Evolutionary conservation across 805 yeast species (phyloP), one percentile per base, ranked within the genome.

Genomic region (Suhomyces pyralidae): DNA sequence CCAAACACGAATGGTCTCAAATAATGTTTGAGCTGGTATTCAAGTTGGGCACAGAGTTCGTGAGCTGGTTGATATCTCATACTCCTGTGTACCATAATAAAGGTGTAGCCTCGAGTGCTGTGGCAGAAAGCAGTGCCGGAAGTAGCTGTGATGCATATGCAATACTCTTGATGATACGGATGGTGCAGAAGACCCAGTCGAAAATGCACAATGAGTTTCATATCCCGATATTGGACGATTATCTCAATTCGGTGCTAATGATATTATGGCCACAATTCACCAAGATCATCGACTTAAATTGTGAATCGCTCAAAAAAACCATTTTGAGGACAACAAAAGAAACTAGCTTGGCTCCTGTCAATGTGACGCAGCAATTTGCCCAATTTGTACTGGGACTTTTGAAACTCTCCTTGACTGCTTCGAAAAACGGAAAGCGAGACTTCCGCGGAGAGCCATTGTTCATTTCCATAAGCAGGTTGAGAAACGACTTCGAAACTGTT

Each of bases 251-350:
- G 14, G 83, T 87, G 56, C 68, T 85, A 55, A 80, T 90, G 49
- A 66, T 80, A 3, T 70, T 93, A 45, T 94, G 98, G 98, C 97
- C 97, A 0, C 83, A 81, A 53, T 88, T 92, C 62, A 92, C 91
- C 61, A 78, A 76, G 45, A 74, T 90, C 32, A 79, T 92, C 42
- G 97, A 91, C 64, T 70, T 81, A 32, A 89, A 93, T 60, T 86
- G 96, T 60, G 87, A 84, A 19, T 81, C 84, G 48, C 71, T 90
- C 65, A 84, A 86, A 55, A 81, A 76, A 49, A 79, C 79, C 15
- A 67, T 67, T 46, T 74, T 58, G 54, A 79, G 64, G 3, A 56
- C 61, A 7, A 58, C 60, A 17, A 59, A 64, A 28, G 63, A 61
- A 25, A 52, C 64, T 10, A 62, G 63, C 25, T 61, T 72, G 30